A percentile compares a stretch with the other conserved stretches of the same genome.
phyloP scores from a whole-genome alignment of 805 yeast genomes.

The Lipomyces yamadae region DNA sequence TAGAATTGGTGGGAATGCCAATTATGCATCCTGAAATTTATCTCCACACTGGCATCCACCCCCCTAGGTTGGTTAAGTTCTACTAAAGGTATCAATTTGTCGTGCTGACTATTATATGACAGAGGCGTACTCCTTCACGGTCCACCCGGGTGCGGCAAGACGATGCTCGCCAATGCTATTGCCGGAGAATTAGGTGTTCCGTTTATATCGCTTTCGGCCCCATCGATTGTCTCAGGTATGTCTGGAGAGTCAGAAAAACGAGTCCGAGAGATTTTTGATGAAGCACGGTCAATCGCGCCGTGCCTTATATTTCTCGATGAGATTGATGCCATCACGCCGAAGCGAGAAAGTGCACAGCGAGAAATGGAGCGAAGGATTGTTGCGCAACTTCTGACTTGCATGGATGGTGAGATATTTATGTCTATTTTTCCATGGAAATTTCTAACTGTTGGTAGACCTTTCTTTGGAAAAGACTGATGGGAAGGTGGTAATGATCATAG shows the following conservation, averaged over 20 bases:
- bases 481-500: slow-evolving; percentile 89
- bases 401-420: slow-evolving; percentile 64
- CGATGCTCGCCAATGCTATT: slow-evolving; percentile 92
- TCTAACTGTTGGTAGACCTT: slow-evolving; percentile 44
- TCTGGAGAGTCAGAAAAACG: slow-evolving; percentile 98
- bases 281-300: slow-evolving; percentile 88
- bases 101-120: neutral
- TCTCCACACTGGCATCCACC: slow-evolving; percentile 84
- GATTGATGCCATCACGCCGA: slow-evolving; percentile 97
- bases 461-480: slow-evolving; percentile 87
- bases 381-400: slow-evolving; percentile 90
- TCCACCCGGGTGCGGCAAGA: slow-evolving; percentile 99
- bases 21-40: slow-evolving; percentile 93
- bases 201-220: slow-evolving; percentile 88
- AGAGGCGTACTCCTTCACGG: slow-evolving; percentile 94
- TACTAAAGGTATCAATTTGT: neutral
- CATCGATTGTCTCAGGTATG: slow-evolving; percentile 97
- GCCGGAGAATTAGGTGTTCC: slow-evolving; percentile 90
- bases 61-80: slow-evolving; percentile 56
- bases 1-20: slow-evolving; percentile 92
- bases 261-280: slow-evolving; percentile 88
- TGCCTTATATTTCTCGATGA: slow-evolving; percentile 93
- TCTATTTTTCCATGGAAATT: too few species aligned
- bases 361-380: slow-evolving; percentile 98
- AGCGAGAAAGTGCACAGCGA: slow-evolving; percentile 95